Percentiles rank a stretch among this genome's conserved stretches.
Evolutionary conservation across 306 rosid species (phyloP).

Genomic region (Astragalus glycyphyllos): DNA sequence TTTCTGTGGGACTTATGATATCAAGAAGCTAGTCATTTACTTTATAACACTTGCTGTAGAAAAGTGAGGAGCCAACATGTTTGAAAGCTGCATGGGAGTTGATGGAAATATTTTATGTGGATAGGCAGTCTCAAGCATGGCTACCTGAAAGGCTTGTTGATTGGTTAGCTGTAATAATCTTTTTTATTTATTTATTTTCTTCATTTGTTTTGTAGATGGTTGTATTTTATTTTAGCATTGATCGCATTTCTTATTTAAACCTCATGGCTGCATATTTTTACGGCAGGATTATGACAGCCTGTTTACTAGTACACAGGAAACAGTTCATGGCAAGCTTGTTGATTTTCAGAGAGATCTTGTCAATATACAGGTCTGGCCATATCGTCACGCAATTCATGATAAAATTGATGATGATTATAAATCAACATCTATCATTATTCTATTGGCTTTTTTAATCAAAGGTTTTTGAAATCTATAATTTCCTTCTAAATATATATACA

Average conservation of each 20-base stretch:
- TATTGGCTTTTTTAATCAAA: not conserved
- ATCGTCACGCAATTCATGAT: constrained; percentile 30
- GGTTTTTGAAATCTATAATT: not conserved
- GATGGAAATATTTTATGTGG: constrained; percentile 90
- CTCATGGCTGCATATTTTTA: constrained; percentile 36
- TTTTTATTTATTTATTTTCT: constrained; percentile 27
- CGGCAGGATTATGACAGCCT: constrained; percentile 85
- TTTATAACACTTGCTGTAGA: constrained; percentile 55
- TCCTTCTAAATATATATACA: not conserved
- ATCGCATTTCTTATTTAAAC: constrained; percentile 20
- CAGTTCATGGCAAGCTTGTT: constrained; percentile 72
- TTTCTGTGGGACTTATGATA: constrained; percentile 29
- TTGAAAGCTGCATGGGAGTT: constrained; percentile 97
- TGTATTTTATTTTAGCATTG: constrained; percentile 19
- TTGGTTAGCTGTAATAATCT: constrained; percentile 93
- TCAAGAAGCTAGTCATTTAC: not conserved
- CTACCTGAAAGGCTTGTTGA: constrained; percentile 90
- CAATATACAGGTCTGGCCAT: constrained; percentile 67
- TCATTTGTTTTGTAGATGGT: constrained; percentile 26
- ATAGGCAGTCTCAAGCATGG: constrained; percentile 89
- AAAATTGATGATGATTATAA: not conserved
- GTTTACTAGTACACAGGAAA: constrained; percentile 70
- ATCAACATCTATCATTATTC: constrained; percentile 5
- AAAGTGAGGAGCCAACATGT: constrained; percentile 70
- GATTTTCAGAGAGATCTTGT: constrained; percentile 73